phyloP scores from a whole-genome alignment of 805 yeast species.

The Candida pseudofarinosa region DNA sequence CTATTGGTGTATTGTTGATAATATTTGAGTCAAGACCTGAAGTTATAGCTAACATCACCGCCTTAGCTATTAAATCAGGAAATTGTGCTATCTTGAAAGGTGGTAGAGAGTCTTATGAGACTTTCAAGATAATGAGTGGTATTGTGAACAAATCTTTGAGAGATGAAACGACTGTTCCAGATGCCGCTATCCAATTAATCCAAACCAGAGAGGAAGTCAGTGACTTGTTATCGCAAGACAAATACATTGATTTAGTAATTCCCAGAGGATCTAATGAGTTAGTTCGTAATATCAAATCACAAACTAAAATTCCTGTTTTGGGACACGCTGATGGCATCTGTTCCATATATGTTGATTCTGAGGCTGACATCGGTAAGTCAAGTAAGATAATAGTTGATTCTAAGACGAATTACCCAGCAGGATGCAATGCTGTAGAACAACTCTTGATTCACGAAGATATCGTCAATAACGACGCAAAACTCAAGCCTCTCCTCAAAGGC shows the following conservation, averaged over 20 bases:
- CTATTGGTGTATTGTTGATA: constrained; percentile 88
- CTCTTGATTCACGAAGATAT: constrained; percentile 55
- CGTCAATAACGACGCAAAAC: constrained; percentile 22
- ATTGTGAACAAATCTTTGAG: constrained; percentile 60
- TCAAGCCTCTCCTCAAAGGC: constrained; percentile 26
- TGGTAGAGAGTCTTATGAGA: constrained; percentile 86
- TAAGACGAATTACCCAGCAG: constrained; percentile 96
- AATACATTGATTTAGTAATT: constrained; percentile 87
- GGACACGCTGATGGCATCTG: constrained; percentile 99
- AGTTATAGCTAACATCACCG: constrained; percentile 95
- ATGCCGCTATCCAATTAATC: constrained; percentile 78
- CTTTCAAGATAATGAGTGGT: constrained; percentile 77
- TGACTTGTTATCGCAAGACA: constrained; percentile 78
- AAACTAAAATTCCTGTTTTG: constrained; percentile 91
- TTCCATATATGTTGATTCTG: constrained; percentile 75
- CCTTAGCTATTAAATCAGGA: constrained; percentile 93
- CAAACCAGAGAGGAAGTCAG: constrained; percentile 88
- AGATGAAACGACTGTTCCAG: constrained; percentile 67
- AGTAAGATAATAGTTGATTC: constrained; percentile 73
- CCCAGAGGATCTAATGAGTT: constrained; percentile 97
- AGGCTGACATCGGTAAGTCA: constrained; percentile 77
- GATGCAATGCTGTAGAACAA: constrained; percentile 96
- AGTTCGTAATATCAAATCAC: constrained; percentile 78
- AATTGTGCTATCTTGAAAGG: constrained; percentile 97
- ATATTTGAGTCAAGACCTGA: constrained; percentile 97